Conservation (phyloP, 148 eudicot genomes). For the Diospyros kaki region DNA sequence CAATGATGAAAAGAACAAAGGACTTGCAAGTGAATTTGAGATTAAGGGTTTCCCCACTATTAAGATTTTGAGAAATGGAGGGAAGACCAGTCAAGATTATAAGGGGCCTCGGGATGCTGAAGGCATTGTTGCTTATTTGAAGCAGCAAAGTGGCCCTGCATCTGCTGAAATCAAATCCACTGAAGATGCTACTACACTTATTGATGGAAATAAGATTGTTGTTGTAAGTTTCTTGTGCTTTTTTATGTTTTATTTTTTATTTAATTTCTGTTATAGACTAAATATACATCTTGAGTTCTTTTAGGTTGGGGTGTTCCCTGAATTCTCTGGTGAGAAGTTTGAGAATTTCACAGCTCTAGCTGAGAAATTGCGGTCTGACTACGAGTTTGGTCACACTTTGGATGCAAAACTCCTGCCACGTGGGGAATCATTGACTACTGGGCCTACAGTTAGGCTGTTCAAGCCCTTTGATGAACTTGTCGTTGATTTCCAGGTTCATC, state of each 20-base stretch:
- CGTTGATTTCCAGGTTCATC: slow-evolving; percentile 60
- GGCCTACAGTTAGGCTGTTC: slow-evolving; percentile 60
- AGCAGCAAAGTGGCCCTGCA: slow-evolving; percentile 76
- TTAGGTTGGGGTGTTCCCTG: slow-evolving; percentile 77
- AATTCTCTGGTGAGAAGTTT: slow-evolving; percentile 76
- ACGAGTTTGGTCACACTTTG: slow-evolving; percentile 71
- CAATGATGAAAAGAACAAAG: slow-evolving; percentile 51
- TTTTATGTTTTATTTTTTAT: background rate
- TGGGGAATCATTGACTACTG: slow-evolving; percentile 64
- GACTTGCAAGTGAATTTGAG: slow-evolving; percentile 34
- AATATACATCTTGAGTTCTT: background rate
- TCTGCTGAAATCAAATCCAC: slow-evolving; percentile 59
- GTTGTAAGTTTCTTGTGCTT: slow-evolving; percentile 44
- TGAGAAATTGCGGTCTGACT: slow-evolving; percentile 67
- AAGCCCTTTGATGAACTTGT: slow-evolving; percentile 91
- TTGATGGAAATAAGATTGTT: slow-evolving; percentile 46
- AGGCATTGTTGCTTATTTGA: slow-evolving; percentile 60
- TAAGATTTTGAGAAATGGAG: slow-evolving; percentile 69
- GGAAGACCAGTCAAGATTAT: slow-evolving; percentile 53
- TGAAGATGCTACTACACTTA: slow-evolving; percentile 34
- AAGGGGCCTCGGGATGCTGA: slow-evolving; percentile 80
- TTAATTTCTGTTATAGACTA: background rate
- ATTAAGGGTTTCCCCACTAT: slow-evolving; percentile 70
- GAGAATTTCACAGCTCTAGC: slow-evolving; percentile 66
- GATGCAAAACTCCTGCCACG: slow-evolving; percentile 67